Base-by-base conservation (phyloP, 2,329 filamentous ascomycete species). In the Talaromyces piceae region DNA sequence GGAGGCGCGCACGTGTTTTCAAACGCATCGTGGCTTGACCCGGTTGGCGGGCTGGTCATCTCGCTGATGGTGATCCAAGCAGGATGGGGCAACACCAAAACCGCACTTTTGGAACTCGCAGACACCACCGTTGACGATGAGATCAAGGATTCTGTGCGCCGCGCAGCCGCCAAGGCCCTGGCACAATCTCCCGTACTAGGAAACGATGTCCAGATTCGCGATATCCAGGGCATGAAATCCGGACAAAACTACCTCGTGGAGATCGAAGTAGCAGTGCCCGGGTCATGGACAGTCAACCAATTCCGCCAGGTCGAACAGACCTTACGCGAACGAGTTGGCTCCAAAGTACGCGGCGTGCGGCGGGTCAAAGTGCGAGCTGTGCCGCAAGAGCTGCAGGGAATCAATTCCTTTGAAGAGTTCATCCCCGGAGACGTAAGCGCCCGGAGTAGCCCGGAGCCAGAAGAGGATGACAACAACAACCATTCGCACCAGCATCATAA, bases 221-320 rank as follows among this genome's bases (percentile, higher is more conserved):
- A 88, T 41, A 80, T 97, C 3, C 87, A 89, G 57, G 93, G 93
- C 50, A 80, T 95, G 70, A 98, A 98, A 72, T 93, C 89, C 3
- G 93, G 93, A 26, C 93, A 96, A 69, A 98, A 96, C 72, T 96
- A 94, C 66, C 77, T 97, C 26, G 84, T 97, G 60, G 93, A 97
- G 60, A 69, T 98, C 6, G 91, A 95, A 67, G 72, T 97, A 55
- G 86, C 82, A 2, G 87, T 94, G 13, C 89, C 91, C 0, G 79
- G 77, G 20, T 73, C 75, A 28, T 95, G 87, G 86, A 86, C 86
- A 0, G 74, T 98, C 5, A 80, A 83, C 49, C 80, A 86, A 50
- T 80, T 84, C 6, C 77, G 81, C 31, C 72, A 60, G 13, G 75
- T 95, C 12, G 93, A 98, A 68, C 80, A 86, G 30, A 73, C 77